These are phyloP conservation scores for Pythium diclinum DNA, from an alignment of 352 stramenopile species.

Conservation along the genomic window DNA sequence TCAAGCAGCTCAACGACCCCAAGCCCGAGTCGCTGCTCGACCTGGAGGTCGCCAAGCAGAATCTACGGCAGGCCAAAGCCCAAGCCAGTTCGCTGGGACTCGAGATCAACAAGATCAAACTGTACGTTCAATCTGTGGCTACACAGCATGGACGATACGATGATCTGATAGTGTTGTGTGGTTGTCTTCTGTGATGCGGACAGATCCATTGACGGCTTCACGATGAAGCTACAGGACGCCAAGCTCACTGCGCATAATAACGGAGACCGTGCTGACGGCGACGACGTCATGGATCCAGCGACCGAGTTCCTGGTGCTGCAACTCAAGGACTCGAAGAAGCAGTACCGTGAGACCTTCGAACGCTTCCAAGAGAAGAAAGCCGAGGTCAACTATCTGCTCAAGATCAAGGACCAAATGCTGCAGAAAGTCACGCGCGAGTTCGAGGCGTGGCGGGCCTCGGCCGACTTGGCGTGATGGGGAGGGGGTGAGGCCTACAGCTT, in stretches of 20 bases:
- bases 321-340: constrained; percentile 59
- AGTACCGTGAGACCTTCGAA: constrained; percentile 46
- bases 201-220: constrained; percentile 50
- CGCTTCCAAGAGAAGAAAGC: constrained; percentile 51
- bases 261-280: not conserved
- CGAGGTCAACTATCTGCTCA: constrained; percentile 47
- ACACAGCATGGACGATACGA: no score
- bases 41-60: constrained; percentile 58
- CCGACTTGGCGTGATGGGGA: constrained; percentile 1
- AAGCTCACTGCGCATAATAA: constrained; percentile 7
- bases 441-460: constrained; percentile 35
- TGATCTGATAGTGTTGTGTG: not conserved
- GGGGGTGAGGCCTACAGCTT: not conserved
- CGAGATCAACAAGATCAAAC: constrained; percentile 59
- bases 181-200: not conserved
- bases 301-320: constrained; percentile 35
- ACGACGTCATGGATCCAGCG: not conserved
- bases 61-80: constrained; percentile 44
- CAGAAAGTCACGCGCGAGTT: constrained; percentile 51
- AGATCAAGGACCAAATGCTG: constrained; percentile 67
- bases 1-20: constrained; percentile 35
- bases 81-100: constrained; percentile 31
- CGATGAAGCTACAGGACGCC: constrained; percentile 37
- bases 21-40: constrained; percentile 48
- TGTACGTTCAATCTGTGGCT: constrained; percentile 35